Evolutionary conservation across 352 stramenopile species (phyloP).

Genomic region (Phytophthora nicotianae): DNA sequence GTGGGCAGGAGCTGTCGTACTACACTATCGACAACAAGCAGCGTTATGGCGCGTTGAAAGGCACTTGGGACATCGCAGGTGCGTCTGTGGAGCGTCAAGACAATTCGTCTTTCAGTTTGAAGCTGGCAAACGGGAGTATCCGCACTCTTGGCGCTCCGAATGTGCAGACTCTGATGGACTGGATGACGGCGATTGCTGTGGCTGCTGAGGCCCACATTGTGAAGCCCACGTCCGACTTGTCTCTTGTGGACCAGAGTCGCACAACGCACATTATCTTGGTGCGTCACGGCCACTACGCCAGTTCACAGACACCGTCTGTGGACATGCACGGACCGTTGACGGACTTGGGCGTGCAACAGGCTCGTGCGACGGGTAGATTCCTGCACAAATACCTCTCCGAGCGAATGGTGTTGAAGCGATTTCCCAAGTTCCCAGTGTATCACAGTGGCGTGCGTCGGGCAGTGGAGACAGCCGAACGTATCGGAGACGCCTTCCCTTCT

Average conservation of each 20-base stretch:
- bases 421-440: slow-evolving; percentile 60
- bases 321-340: slow-evolving; percentile 65
- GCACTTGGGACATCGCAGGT: slow-evolving; percentile 54
- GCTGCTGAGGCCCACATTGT: slow-evolving; percentile 48
- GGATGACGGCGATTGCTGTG: slow-evolving; percentile 72
- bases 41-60: slow-evolving; percentile 65
- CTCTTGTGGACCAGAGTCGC: slow-evolving; percentile 68
- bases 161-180: slow-evolving; percentile 74
- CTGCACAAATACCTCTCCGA: slow-evolving; percentile 51
- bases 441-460: slow-evolving; percentile 63
- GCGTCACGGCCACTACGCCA: slow-evolving; percentile 69
- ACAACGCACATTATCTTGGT: slow-evolving; percentile 76
- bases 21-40: slow-evolving; percentile 64
- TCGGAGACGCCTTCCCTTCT: slow-evolving; percentile 47
- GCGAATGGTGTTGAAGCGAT: slow-evolving; percentile 60
- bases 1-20: slow-evolving; percentile 71
- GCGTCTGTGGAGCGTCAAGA: slow-evolving; percentile 59
- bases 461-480: slow-evolving; percentile 53
- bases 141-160: slow-evolving; percentile 50
- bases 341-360: slow-evolving; percentile 56
- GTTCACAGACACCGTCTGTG: slow-evolving; percentile 47
- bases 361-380: slow-evolving; percentile 52
- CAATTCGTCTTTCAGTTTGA: slow-evolving; percentile 39
- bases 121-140: slow-evolving; percentile 33
- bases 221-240: slow-evolving; percentile 44